phyloP scores from a whole-genome alignment of 2,329 filamentous ascomycete species.

The Phoma sp. region DNA sequence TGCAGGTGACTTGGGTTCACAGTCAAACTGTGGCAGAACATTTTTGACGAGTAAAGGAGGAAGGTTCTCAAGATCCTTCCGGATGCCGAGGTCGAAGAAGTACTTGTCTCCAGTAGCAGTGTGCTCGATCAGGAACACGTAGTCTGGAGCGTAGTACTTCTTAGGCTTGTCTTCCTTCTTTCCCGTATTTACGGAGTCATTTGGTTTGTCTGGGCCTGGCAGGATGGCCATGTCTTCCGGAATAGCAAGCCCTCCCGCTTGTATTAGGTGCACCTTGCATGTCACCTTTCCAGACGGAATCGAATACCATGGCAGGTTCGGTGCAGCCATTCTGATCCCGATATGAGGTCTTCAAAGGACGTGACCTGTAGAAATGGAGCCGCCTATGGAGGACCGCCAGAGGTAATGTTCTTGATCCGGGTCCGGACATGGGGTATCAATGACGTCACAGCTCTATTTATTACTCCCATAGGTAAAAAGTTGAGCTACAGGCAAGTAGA shows the following conservation, averaged over 20 bases:
- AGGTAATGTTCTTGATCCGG: no score
- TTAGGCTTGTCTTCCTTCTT: slow-evolving; percentile 34
- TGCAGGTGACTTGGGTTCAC: slow-evolving; percentile 35
- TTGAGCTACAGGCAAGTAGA: no score
- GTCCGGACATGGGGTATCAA: no score
- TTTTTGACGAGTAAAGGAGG: slow-evolving; percentile 53
- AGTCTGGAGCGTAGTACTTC: slow-evolving; percentile 39
- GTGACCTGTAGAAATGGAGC: no score
- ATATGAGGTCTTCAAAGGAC: no score
- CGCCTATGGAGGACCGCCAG: no score
- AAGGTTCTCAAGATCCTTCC: slow-evolving; percentile 52
- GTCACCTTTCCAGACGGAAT: slow-evolving; percentile 33
- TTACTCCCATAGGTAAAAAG: no score
- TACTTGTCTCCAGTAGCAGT: slow-evolving; percentile 44
- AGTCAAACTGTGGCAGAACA: slow-evolving; percentile 52
- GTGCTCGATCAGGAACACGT: slow-evolving; percentile 43
- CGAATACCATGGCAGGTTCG: slow-evolving; percentile 32
- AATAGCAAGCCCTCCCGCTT: slow-evolving; percentile 53
- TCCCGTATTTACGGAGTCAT: slow-evolving; percentile 49
- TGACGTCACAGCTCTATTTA: no score
- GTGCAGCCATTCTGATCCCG: neutral
- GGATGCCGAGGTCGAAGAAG: slow-evolving; percentile 64
- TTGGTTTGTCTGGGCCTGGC: slow-evolving; percentile 52
- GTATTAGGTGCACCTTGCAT: slow-evolving; percentile 44
- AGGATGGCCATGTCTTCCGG: slow-evolving; percentile 57